A percentile compares a stretch with the other conserved stretches of the same genome.
Evolutionary conservation across 176 grass and related monocot species (phyloP).

Genomic region (Elymus sibiricus): DNA sequence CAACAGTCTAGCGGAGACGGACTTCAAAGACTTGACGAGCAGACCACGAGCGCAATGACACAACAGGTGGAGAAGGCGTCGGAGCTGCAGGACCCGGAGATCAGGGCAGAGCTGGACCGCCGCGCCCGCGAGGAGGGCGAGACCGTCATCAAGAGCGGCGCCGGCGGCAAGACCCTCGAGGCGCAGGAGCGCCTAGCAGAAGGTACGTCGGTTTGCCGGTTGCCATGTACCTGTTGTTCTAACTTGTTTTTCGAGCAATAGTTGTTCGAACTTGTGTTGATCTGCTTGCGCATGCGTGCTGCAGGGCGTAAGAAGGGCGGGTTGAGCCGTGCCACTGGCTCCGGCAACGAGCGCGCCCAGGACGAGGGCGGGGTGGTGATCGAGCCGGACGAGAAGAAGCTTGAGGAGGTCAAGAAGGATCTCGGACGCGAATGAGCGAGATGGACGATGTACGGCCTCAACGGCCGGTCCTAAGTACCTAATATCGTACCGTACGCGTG

Average conservation of each 20-base stretch:
- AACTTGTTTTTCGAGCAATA: neutral
- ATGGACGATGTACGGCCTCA: neutral
- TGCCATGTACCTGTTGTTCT: neutral
- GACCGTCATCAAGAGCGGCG: conserved; percentile 24
- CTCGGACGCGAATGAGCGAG: neutral
- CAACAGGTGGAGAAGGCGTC: conserved; percentile 24
- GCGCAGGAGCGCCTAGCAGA: conserved; percentile 42
- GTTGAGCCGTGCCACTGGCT: conserved; percentile 14
- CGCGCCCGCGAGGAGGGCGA: conserved; percentile 21
- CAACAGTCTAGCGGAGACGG: neutral
- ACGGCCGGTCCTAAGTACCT: too few relatives aligned
- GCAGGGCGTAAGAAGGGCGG: conserved; percentile 37
- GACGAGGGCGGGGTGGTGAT: neutral
- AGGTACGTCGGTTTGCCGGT: neutral
- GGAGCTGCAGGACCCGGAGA: conserved; percentile 29
- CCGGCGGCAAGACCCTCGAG: conserved; percentile 23
- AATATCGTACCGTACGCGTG: neutral
- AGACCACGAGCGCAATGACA: neutral
- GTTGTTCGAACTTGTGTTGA: neutral
- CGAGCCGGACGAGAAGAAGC: conserved; percentile 27
- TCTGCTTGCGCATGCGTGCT: neutral
- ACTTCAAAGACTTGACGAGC: neutral
- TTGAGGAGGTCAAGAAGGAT: conserved; percentile 4
- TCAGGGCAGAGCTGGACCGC: conserved; percentile 29
- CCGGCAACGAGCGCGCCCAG: conserved; percentile 23